phyloP scores from a whole-genome alignment of 495 filamentous ascomycete species.

The Lophiotrema nucula region DNA sequence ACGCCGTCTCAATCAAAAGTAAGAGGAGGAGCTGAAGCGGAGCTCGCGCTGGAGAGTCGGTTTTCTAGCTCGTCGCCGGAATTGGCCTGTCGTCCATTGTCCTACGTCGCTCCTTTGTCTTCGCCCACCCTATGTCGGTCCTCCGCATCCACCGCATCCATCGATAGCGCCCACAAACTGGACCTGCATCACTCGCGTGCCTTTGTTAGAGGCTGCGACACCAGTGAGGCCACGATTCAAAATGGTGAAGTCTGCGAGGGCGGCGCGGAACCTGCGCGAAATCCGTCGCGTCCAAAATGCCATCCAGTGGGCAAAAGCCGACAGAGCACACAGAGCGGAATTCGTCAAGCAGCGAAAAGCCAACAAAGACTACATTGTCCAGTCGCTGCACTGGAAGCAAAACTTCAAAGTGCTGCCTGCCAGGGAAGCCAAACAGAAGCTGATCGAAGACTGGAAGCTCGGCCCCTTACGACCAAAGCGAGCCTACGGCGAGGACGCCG shows the following conservation, averaged over 20 bases:
- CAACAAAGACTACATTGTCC: background rate
- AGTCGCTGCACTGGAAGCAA: background rate
- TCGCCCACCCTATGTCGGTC: background rate
- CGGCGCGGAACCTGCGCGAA: background rate
- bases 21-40: too few species aligned
- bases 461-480: slow-evolving; percentile 73
- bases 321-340: background rate
- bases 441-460: slow-evolving; percentile 70
- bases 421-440: slow-evolving; percentile 37
- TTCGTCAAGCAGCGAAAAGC: background rate
- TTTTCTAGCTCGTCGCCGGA: background rate
- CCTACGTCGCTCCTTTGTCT: background rate
- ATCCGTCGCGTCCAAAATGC: background rate
- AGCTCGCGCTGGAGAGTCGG: too few species aligned
- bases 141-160: background rate
- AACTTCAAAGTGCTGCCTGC: background rate
- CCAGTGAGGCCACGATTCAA: background rate
- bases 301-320: background rate
- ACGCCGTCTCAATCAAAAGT: too few species aligned
- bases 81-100: background rate
- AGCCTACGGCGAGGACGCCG: slow-evolving; percentile 55
- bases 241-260: background rate
- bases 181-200: background rate
- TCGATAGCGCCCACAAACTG: background rate
- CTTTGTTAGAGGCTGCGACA: background rate